Percentiles rank a stretch among this genome's conserved stretches.
Conservation (phyloP, 306 rosid genomes). For the Clitoria ternatea region DNA sequence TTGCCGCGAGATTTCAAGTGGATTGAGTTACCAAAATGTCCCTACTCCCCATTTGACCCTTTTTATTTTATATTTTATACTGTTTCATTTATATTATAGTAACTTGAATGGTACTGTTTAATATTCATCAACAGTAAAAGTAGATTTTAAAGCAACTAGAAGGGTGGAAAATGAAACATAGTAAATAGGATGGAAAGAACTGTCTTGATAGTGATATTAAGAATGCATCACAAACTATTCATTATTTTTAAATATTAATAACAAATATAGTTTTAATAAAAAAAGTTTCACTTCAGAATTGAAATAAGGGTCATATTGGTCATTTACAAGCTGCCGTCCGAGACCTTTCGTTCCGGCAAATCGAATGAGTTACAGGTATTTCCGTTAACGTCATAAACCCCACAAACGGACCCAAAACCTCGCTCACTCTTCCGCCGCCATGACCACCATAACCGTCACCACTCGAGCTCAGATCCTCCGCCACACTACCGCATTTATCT, state of each 20-base stretch:
- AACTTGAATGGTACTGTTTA: too few relatives aligned
- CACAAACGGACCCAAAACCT: background rate
- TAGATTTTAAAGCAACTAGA: too few relatives aligned
- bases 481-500: slow-evolving; percentile 47
- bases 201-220: too few relatives aligned
- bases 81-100: too few relatives aligned
- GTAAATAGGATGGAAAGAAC: too few relatives aligned
- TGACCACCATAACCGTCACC: slow-evolving; percentile 31
- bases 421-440: slow-evolving; percentile 4
- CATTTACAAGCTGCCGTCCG: slow-evolving; percentile 43
- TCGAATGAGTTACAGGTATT: slow-evolving; percentile 23
- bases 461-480: slow-evolving; percentile 50
- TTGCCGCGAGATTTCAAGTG: slow-evolving; percentile 31
- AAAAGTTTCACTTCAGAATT: background rate
- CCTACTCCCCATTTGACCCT: background rate
- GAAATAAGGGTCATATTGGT: slow-evolving; percentile 4
- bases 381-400: slow-evolving; percentile 28
- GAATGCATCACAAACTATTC: too few relatives aligned
- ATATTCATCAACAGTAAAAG: too few relatives aligned
- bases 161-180: too few relatives aligned
- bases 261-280: too few relatives aligned
- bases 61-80: too few relatives aligned
- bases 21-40: slow-evolving; percentile 23
- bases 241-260: too few relatives aligned
- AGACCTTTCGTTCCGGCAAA: slow-evolving; percentile 20